Base-by-base conservation (phyloP, 179 eudicot species). In the Beta lomatogona region DNA sequence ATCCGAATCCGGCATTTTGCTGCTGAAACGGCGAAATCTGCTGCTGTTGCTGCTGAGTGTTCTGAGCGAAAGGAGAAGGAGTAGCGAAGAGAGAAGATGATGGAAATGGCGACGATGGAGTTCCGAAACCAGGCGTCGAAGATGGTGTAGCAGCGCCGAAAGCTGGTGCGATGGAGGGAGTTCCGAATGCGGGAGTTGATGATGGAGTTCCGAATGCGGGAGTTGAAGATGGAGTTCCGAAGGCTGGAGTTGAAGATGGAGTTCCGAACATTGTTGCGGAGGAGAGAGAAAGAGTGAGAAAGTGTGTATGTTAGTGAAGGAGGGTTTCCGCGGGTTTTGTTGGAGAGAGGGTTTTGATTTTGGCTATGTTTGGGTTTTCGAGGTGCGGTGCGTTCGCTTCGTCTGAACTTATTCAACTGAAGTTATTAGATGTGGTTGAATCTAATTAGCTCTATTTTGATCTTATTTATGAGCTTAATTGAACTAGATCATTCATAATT, bases 1-100 rank as follows among this genome's bases (percentile, higher is more conserved):
- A 73, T 9, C 85, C 85, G 3, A 82, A 82, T 14, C 78, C 85
- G 6, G 75, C 55, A 16, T 36, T 78, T 52, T 81, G 91, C 77
- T 82, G 95, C 78, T 82, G 88, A 79, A 79, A 82, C 79, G 82
- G 82, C 82, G 85, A 16, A 79, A 82, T 83, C 28, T 80, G 81
- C 14, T 74, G 86, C 21, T 80, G 86, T 46, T 79, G 83, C 36
- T 80, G 85, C 19, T 61, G 86, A 25, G 77, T 65, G 12, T 71
- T 85, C 69, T 91, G 97, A 22, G 63, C 75, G 81, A 84, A 85
- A 0, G 79, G 75, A 13, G 82, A 81, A 58, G 74, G 79, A 25
- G 86, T 84, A 7, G 80, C 67, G 84, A 88, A 82, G 41, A 79
- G 76, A 55, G 85, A 78, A 3, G 90, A 73, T 45, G 89, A 88